Evolutionary conservation across 495 filamentous ascomycete genomes (phyloP), one percentile per base, ranked within the genome.

Genomic region (Paragyromitra xinjiangensis): DNA sequence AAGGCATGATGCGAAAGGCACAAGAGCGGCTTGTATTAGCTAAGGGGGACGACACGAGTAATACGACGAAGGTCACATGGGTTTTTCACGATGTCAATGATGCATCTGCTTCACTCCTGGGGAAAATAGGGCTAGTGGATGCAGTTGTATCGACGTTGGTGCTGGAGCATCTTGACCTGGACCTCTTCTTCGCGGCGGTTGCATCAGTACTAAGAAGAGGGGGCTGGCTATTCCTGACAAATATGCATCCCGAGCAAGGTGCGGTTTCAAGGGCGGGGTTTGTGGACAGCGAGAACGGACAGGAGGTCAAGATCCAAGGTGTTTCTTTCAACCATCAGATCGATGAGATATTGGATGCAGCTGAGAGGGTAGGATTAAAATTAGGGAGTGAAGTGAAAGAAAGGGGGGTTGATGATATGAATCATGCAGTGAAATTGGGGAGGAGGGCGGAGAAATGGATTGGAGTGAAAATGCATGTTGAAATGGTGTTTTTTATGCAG

Each of bases 171-270:
- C 83, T 92, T 22, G 88, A 90, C 0, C 81, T 91, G 1, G 51
- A 79, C 9, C 76, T 53, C 12, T 92, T 91, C 83, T 94, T 93
- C 81, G 66, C 75, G 26, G 85, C 85, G 1, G 85, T 88, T 0
- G 78, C 85, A 11, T 73, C 79, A 22, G 83, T 92, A 16, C 81
- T 92, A 63, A 82, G 65, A 29, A 78, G 84, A 0, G 88, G 88
- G 0, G 89, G 87, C 6, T 84, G 88, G 75, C 78, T 91, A 6
- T 84, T 92, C 44, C 71, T 93, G 5, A 93, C 91, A 3, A 93
- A 92, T 81, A 93, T 93, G 91, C 91, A 93, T 79, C 83, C 86
- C 6, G 88, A 91, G 16, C 92, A 92, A 90, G 91, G 91, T 3
- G 69, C 77, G 58, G 84, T 87, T 7, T 88, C 87, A 22, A 90